phyloP scores from a whole-genome alignment of 371 early-diverging fungal species.

The Capillidium rhysosporum region DNA sequence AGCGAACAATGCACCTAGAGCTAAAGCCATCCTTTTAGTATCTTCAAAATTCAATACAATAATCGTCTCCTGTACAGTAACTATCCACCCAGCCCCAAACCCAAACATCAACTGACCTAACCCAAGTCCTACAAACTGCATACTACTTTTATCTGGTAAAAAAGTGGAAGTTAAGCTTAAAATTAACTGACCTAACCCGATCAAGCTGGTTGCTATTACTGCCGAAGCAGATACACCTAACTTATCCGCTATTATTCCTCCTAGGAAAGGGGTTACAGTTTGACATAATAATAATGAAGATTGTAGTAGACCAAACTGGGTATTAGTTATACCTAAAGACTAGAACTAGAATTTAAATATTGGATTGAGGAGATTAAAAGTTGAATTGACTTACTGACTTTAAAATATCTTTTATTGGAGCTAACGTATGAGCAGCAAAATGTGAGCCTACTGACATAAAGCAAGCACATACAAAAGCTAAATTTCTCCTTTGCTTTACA shows the following conservation, averaged over 20 bases:
- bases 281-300: constrained; percentile 1
- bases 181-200: neutral
- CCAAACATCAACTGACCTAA: constrained; percentile 4
- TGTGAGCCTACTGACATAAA: constrained; percentile 3
- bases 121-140: neutral
- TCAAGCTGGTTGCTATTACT: neutral
- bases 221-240: neutral
- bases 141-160: neutral
- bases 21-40: neutral
- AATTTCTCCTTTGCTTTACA: too few species aligned
- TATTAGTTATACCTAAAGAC: neutral
- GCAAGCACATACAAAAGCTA: neutral
- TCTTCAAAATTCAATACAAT: neutral
- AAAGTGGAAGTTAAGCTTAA: neutral
- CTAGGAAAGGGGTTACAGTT: constrained; percentile 4
- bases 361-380: neutral
- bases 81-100: constrained; percentile 4
- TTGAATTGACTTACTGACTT: neutral
- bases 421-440: constrained; percentile 3
- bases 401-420: constrained; percentile 4
- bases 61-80: neutral
- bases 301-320: constrained; percentile 4
- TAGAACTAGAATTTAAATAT: neutral
- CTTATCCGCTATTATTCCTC: neutral
- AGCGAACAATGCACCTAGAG: constrained; percentile 2